These are phyloP conservation scores for Trichoderma harzianum DNA, from an alignment of 2,329 filamentous ascomycete species.

Conservation along the genomic window DNA sequence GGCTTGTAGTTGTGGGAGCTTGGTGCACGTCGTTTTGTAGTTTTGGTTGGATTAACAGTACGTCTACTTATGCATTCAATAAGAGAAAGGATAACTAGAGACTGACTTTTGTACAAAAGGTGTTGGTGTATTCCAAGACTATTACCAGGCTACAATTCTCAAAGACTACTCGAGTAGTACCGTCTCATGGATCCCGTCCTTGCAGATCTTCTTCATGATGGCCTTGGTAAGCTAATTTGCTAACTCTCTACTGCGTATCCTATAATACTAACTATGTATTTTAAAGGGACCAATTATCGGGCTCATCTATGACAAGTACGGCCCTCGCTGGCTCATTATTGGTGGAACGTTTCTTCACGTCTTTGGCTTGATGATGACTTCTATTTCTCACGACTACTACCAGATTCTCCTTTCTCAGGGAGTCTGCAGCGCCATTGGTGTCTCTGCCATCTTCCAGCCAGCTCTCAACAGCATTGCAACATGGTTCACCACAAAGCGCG, in stretches of 20 bases:
- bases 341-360: slow-evolving; percentile 54
- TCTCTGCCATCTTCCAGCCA: slow-evolving; percentile 34
- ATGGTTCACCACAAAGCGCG: slow-evolving; percentile 36
- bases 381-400: slow-evolving; percentile 42
- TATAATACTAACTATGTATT: slow-evolving; percentile 2
- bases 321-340: slow-evolving; percentile 54
- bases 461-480: slow-evolving; percentile 31
- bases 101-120: slow-evolving; percentile 24
- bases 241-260: not conserved
- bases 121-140: slow-evolving; percentile 55
- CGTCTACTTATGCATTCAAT: not conserved
- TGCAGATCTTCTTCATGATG: slow-evolving; percentile 56
- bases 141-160: slow-evolving; percentile 52
- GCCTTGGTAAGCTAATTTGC: slow-evolving; percentile 32
- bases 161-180: slow-evolving; percentile 48
- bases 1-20: slow-evolving; percentile 39
- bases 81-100: not conserved
- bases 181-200: slow-evolving; percentile 60
- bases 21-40: slow-evolving; percentile 42
- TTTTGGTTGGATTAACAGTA: slow-evolving; percentile 47
- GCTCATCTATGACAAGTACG: slow-evolving; percentile 59
- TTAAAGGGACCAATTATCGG: slow-evolving; percentile 58
- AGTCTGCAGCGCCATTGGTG: slow-evolving; percentile 37
- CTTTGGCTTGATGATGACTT: slow-evolving; percentile 62
- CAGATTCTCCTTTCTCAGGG: slow-evolving; percentile 41